Conservation (phyloP, 2,329 filamentous ascomycete genomes). For the Didymella sp. region DNA sequence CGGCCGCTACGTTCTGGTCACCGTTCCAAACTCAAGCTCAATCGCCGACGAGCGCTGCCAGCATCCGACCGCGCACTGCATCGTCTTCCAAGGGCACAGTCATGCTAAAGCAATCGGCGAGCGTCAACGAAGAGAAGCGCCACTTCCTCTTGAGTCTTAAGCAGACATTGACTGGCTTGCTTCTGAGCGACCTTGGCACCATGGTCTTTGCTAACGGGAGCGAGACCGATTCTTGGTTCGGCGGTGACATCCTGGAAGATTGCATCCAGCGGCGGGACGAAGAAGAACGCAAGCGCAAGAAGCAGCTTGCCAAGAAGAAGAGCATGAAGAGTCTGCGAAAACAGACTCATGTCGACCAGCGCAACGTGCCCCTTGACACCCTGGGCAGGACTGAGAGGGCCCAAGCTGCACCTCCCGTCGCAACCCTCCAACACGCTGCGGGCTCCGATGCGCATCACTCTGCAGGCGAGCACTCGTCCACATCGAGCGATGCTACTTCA, state of each 20-base stretch:
- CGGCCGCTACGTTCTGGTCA: constrained; percentile 86
- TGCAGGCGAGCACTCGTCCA: constrained; percentile 55
- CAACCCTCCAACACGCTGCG: constrained; percentile 52
- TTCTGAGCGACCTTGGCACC: constrained; percentile 88
- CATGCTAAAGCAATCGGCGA: constrained; percentile 63
- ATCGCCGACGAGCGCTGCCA: constrained; percentile 69
- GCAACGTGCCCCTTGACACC: constrained; percentile 52
- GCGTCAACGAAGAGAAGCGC: constrained; percentile 71
- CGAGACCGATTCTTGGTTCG: constrained; percentile 91
- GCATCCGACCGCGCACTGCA: constrained; percentile 68
- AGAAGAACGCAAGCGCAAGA: constrained; percentile 51
- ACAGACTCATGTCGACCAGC: constrained; percentile 42
- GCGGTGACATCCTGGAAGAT: constrained; percentile 61
- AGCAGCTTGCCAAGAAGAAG: constrained; percentile 48
- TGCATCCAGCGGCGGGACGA: constrained; percentile 52
- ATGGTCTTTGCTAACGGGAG: constrained; percentile 87
- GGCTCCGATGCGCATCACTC: constrained; percentile 50
- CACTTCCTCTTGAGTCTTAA: constrained; percentile 80
- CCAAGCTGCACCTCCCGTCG: constrained; percentile 51
- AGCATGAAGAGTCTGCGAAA: constrained; percentile 69
- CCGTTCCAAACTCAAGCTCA: constrained; percentile 75
- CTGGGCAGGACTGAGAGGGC: constrained; percentile 52
- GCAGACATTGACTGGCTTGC: constrained; percentile 79
- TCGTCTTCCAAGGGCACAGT: constrained; percentile 73
- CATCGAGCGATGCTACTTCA: constrained; percentile 55